phyloP scores from a whole-genome alignment of 176 grass and related monocot genomes.

The Ananas comosus region DNA sequence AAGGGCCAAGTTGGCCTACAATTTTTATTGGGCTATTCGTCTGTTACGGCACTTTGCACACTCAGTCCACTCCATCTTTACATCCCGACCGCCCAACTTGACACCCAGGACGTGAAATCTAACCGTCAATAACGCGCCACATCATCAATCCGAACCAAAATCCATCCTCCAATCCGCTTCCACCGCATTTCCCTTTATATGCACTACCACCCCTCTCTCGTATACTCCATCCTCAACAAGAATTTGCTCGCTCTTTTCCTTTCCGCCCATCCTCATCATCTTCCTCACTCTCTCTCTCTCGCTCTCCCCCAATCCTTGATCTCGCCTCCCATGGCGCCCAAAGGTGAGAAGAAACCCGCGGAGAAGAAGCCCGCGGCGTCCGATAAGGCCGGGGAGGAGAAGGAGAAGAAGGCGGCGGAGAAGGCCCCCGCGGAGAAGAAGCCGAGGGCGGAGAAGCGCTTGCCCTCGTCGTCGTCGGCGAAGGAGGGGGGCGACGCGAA shows the following conservation, averaged over 20 bases:
- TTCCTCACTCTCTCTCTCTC: not conserved
- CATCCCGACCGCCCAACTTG: not conserved
- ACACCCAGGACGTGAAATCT: not conserved
- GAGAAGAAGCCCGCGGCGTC: conserved; percentile 34
- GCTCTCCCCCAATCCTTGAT: not conserved
- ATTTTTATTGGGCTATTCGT: too few relatives aligned
- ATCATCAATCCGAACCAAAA: not conserved
- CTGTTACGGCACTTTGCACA: not conserved
- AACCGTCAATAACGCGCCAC: not conserved
- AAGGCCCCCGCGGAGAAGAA: conserved; percentile 27
- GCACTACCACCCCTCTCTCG: not conserved
- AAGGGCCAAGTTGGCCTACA: too few relatives aligned
- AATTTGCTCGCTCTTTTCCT: not conserved
- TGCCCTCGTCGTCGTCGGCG: not conserved
- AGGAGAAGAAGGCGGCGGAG: conserved; percentile 17
- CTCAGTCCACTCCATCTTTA: not conserved
- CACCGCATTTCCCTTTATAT: not conserved
- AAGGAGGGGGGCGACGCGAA: conserved; percentile 14
- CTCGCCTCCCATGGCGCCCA: conserved; percentile 27
- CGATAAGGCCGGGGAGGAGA: conserved; percentile 24
- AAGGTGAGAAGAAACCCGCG: conserved; percentile 34
- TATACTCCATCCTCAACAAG: not conserved
- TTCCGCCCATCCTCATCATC: not conserved
- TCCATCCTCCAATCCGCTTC: not conserved
- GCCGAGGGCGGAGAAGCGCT: conserved; percentile 23